Conservation (phyloP, 2,329 filamentous ascomycete genomes). For the Diaporthe capsici region DNA sequence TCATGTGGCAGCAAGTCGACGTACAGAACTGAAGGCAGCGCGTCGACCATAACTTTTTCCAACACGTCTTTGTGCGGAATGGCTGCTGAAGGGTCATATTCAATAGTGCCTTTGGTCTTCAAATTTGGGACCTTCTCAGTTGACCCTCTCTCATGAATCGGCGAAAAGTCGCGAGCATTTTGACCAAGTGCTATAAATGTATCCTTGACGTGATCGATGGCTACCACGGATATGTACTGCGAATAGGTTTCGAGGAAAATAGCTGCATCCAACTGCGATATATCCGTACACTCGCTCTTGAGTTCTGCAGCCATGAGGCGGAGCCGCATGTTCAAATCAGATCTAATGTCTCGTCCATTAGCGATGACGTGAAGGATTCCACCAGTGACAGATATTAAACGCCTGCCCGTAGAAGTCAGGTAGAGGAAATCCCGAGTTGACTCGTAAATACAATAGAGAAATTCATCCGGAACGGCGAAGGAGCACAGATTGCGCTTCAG, state of each 20-base stretch:
- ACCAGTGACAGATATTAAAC: background rate
- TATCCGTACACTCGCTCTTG: background rate
- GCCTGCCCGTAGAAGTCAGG: background rate
- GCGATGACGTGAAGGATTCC: background rate
- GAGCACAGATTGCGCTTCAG: slow-evolving; percentile 1
- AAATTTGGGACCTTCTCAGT: no score
- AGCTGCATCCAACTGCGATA: background rate
- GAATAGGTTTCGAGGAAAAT: background rate
- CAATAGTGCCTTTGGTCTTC: no score
- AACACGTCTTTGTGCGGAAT: slow-evolving; percentile 6
- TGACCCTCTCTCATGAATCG: background rate
- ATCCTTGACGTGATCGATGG: background rate
- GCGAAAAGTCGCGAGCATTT: background rate
- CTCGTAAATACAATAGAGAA: background rate
- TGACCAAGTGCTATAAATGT: background rate
- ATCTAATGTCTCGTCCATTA: background rate
- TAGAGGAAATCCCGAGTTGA: background rate
- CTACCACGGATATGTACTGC: background rate
- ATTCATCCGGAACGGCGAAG: slow-evolving; percentile 5
- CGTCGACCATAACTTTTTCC: background rate
- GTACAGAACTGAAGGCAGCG: background rate
- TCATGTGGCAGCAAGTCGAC: background rate
- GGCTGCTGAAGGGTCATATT: no score
- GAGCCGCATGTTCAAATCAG: background rate
- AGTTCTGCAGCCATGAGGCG: slow-evolving; percentile 2